These are phyloP conservation scores for Claviceps humidiphila DNA, from an alignment of 2,329 filamentous ascomycete genomes.

Conservation along the genomic window DNA sequence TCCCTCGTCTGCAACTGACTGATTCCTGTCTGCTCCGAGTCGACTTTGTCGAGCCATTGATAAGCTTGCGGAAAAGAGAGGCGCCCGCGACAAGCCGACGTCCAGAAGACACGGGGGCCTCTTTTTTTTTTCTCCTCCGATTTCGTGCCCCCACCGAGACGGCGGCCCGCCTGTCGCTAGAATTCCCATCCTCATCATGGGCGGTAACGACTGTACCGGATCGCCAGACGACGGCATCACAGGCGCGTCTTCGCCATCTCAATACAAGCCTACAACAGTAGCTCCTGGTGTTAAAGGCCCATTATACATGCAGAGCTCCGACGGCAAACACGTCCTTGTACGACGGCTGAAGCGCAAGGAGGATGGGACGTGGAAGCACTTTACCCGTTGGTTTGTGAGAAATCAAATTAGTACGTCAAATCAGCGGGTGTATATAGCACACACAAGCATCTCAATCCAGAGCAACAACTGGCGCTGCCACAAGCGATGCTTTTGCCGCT, in stretches of 20 bases:
- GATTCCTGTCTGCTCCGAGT: background rate
- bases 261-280: constrained; percentile 15
- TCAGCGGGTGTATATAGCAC: too few species aligned
- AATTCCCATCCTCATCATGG: constrained; percentile 2
- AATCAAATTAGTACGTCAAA: constrained; percentile 62
- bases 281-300: constrained; percentile 25
- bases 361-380: constrained; percentile 44
- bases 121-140: background rate
- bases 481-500: too few species aligned
- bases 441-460: too few species aligned
- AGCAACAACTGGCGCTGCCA: too few species aligned
- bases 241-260: constrained; percentile 13
- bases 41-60: background rate
- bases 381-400: constrained; percentile 58
- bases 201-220: background rate
- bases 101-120: background rate
- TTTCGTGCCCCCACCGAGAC: constrained; percentile 1
- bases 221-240: constrained; percentile 9
- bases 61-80: background rate
- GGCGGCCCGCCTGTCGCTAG: background rate
- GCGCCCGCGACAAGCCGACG: background rate
- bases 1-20: background rate
- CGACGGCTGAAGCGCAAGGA: constrained; percentile 48
- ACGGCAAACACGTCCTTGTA: constrained; percentile 39
- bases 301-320: constrained; percentile 42